These are phyloP conservation scores for Teunomyces lycoperdinae DNA, from an alignment of 805 yeast species.

Conservation along the genomic window DNA sequence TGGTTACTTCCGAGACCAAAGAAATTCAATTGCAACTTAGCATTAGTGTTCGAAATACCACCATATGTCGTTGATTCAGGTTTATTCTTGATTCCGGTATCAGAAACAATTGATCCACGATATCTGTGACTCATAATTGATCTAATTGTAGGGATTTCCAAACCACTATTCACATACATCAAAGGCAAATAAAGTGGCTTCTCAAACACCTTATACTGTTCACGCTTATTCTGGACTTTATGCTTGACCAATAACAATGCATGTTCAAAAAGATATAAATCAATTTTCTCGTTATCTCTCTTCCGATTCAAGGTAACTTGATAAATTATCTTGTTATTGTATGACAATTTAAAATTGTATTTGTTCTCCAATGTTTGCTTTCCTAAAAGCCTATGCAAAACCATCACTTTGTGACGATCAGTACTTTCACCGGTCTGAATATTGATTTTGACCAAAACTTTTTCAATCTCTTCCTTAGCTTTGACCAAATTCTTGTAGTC, in stretches of 20 bases:
- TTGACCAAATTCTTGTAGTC: conserved; percentile 67
- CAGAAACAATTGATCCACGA: conserved; percentile 37
- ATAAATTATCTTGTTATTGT: conserved; percentile 77
- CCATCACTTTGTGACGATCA: conserved; percentile 85
- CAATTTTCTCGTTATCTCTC: conserved; percentile 77
- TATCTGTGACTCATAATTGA: conserved; percentile 36
- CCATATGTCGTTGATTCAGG: conserved; percentile 26
- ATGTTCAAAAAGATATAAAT: conserved; percentile 84
- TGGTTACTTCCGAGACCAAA: conserved; percentile 53
- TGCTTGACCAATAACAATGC: conserved; percentile 80
- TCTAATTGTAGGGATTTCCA: conserved; percentile 66
- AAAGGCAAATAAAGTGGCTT: conserved; percentile 82
- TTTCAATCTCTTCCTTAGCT: conserved; percentile 73
- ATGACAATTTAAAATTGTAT: conserved; percentile 79
- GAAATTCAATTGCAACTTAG: conserved; percentile 49
- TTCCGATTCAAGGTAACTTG: conserved; percentile 70
- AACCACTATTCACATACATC: conserved; percentile 69
- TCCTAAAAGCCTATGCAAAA: conserved; percentile 51
- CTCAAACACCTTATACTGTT: conserved; percentile 86
- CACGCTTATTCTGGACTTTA: conserved; percentile 84
- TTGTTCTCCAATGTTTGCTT: conserved; percentile 83
- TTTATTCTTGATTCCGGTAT: conserved; percentile 27
- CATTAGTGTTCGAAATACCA: conserved; percentile 24
- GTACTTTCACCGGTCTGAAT: conserved; percentile 91
- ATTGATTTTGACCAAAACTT: conserved; percentile 74